These are phyloP conservation scores for Amorphotheca resinae DNA, from an alignment of 495 filamentous ascomycete genomes.

Conservation along the genomic window DNA sequence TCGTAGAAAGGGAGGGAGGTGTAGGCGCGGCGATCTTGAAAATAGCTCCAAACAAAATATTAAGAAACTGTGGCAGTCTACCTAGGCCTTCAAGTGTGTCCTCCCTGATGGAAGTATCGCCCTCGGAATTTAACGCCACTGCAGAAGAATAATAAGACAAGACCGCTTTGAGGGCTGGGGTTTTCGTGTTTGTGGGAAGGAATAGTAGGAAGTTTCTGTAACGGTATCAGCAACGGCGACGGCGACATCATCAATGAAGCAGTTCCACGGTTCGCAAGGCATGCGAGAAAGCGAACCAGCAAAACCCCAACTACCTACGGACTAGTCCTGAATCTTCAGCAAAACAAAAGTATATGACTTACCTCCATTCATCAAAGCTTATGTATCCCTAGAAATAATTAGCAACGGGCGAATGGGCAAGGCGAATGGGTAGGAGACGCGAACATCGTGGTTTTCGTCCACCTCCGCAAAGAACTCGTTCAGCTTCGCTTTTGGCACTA, in stretches of 20 bases:
- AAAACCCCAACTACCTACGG: neutral
- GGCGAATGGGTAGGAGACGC: conserved; percentile 16
- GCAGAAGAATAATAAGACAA: conserved; percentile 87
- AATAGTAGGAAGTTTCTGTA: conserved; percentile 88
- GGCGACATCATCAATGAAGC: no score
- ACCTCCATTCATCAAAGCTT: conserved; percentile 94
- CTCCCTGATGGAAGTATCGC: conserved; percentile 84
- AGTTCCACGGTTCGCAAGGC: no score
- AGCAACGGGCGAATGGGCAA: neutral
- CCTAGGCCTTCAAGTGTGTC: conserved; percentile 85
- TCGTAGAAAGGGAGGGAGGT: conserved; percentile 1
- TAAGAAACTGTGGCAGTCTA: conserved; percentile 71
- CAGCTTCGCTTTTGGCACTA: conserved; percentile 63
- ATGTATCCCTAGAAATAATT: conserved; percentile 40
- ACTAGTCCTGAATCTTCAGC: no score
- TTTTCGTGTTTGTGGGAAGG: conserved; percentile 55
- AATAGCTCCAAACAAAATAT: conserved; percentile 54
- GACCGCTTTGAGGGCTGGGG: conserved; percentile 58
- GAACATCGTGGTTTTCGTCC: conserved; percentile 72
- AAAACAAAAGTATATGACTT: conserved; percentile 26
- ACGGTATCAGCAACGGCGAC: neutral
- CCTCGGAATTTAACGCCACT: conserved; percentile 83
- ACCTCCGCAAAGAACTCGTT: conserved; percentile 81
- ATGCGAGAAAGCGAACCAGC: neutral
- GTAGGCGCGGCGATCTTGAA: conserved; percentile 38